These are phyloP conservation scores for Boletus rex-veris DNA, from an alignment of 768 basidiomycete genomes.

Conservation along the genomic window DNA sequence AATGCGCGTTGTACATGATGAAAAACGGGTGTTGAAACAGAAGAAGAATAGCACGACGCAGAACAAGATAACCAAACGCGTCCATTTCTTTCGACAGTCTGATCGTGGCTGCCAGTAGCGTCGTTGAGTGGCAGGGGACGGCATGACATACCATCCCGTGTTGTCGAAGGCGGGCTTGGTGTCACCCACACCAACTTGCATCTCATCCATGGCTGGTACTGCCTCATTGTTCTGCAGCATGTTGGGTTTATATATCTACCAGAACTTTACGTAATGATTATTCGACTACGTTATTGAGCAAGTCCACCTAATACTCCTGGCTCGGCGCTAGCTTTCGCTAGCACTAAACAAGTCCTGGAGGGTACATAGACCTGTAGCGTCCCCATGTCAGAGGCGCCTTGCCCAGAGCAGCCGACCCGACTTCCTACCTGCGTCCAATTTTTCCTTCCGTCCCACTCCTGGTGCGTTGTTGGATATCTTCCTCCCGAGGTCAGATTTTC, in stretches of 20 bases:
- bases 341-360: slow-evolving; percentile 31
- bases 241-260: no score
- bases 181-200: slow-evolving; percentile 1
- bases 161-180: not conserved
- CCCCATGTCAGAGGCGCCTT: not conserved
- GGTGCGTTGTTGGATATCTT: slow-evolving; percentile 73
- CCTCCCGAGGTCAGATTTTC: slow-evolving; percentile 65
- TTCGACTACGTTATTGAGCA: no score
- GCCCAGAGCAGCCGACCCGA: not conserved
- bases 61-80: slow-evolving; percentile 3
- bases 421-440: slow-evolving; percentile 79
- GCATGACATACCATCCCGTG: slow-evolving; percentile 6
- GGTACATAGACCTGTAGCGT: slow-evolving; percentile 28
- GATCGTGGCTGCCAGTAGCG: not conserved
- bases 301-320: no score
- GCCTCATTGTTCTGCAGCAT: not conserved
- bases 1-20: not conserved
- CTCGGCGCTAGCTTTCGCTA: slow-evolving; percentile 15
- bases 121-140: slow-evolving; percentile 17
- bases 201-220: slow-evolving; percentile 19
- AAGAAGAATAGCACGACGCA: slow-evolving; percentile 15
- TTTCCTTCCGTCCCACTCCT: slow-evolving; percentile 90
- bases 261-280: no score
- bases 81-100: slow-evolving; percentile 14
- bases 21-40: slow-evolving; percentile 6